Evolutionary conservation across 2,329 filamentous ascomycete species (phyloP).

Genomic region (Cadophora sp.): DNA sequence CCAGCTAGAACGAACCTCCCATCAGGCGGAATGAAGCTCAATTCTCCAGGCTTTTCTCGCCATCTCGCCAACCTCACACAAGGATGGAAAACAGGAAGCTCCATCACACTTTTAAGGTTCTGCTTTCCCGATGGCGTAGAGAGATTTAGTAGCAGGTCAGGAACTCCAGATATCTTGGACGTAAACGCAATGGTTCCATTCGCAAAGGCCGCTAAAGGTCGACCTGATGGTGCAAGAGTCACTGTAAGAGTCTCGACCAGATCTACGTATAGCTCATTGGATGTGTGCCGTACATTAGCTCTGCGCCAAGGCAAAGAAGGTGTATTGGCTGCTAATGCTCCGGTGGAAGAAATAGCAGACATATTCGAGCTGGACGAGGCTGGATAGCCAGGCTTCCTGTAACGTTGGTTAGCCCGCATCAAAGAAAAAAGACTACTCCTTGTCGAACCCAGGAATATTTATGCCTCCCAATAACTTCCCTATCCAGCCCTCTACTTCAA

Average conservation of each 20-base stretch:
- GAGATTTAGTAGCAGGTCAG: constrained; percentile 84
- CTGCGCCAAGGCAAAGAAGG: constrained; percentile 83
- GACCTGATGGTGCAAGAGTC: constrained; percentile 87
- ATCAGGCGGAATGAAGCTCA: constrained; percentile 97
- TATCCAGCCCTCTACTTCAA: constrained; percentile 90
- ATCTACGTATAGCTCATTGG: constrained; percentile 96
- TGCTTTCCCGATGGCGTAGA: constrained; percentile 83
- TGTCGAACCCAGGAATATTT: constrained; percentile 73
- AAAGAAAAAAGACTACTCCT: constrained; percentile 24
- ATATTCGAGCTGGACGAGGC: constrained; percentile 40
- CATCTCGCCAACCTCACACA: constrained; percentile 91
- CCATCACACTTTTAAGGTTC: constrained; percentile 75
- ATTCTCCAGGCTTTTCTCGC: constrained; percentile 85
- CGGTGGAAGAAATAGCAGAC: constrained; percentile 43
- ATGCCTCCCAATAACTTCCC: constrained; percentile 89
- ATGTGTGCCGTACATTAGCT: constrained; percentile 92
- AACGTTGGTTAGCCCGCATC: constrained; percentile 2
- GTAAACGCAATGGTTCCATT: constrained; percentile 95
- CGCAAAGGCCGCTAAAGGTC: constrained; percentile 84
- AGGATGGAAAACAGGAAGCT: constrained; percentile 93
- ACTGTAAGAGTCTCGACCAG: constrained; percentile 89
- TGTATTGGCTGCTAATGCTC: constrained; percentile 50
- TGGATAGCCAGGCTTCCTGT: constrained; percentile 43
- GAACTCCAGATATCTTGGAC: constrained; percentile 91
- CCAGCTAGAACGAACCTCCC: constrained; percentile 92